Evolutionary conservation across 495 filamentous ascomycete genomes (phyloP), one percentile per base, ranked within the genome.

Genomic region (Eremomyces bilateralis): DNA sequence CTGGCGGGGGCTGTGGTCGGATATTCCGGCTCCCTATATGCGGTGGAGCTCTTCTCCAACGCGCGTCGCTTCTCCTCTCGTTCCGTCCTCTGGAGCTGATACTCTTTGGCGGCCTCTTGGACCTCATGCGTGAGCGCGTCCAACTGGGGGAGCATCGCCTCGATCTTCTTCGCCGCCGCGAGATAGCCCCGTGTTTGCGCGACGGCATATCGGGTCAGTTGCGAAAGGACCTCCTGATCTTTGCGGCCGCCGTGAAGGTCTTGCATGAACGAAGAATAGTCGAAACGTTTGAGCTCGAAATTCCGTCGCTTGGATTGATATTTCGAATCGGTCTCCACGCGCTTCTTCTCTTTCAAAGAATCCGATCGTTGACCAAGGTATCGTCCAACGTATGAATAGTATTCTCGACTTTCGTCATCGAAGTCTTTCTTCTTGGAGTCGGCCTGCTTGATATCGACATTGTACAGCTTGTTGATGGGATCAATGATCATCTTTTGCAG

Each of bases 261-360:
- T 40, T 94, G 84, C 82, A 99, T 93, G 51, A 95, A 99, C 8
- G 82, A 91, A 13, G 83, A 94, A 53, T 99, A 99, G 56, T 99
- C 88, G 40, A 99, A 99, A 6, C 90, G 75, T 56, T 82, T 94
- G 25, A 99, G 60, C 55, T 99, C 88, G 44, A 94, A 99, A 40
- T 80, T 91, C 24, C 76, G 74, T 34, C 85, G 72, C 50, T 93
- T 94, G 1, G 65, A 71, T 52, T 99, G 85, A 51, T 99, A 99
- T 45, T 99, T 99, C 15, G 75, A 73, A 47, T 99, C 88, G 48
- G 81, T 93, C 43, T 99, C 81, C 12, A 64, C 72, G 35, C 82
- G 74, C 57, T 91, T 94, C 63, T 97, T 95, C 50, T 91, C 80
- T 55, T 97, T 97, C 34, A 91, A 59, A 6, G 88, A 88, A 53